A percentile compares a stretch with the other conserved stretches of the same genome.
Conservation (phyloP, 2,329 filamentous ascomycete species). For the Aschersonia sp. region DNA sequence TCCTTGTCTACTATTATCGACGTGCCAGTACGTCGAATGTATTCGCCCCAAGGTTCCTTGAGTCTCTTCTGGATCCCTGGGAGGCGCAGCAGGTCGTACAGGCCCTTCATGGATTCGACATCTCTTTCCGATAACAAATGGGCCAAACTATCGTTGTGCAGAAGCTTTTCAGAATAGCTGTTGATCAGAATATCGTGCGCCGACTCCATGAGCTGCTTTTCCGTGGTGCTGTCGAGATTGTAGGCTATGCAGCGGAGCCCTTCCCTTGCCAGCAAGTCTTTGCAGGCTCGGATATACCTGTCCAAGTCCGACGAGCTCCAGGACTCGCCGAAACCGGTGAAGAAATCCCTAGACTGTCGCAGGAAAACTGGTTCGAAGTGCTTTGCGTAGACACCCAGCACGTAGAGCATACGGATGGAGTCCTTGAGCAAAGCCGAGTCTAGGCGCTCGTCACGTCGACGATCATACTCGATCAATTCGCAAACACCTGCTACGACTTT, state of each 20-base stretch:
- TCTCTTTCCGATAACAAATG: constrained; percentile 60
- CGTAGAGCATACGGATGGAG: constrained; percentile 68
- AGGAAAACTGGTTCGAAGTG: constrained; percentile 70
- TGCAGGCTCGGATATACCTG: constrained; percentile 59
- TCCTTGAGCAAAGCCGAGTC: constrained; percentile 55
- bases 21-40: constrained; percentile 63
- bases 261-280: constrained; percentile 56
- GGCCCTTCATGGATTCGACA: constrained; percentile 52
- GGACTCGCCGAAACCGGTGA: constrained; percentile 53
- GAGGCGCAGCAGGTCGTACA: constrained; percentile 66
- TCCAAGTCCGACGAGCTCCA: constrained; percentile 51
- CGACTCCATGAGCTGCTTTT: constrained; percentile 56
- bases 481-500: constrained; percentile 44
- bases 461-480: constrained; percentile 59
- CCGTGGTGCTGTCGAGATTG: constrained; percentile 71
- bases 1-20: constrained; percentile 68
- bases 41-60: constrained; percentile 59
- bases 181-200: constrained; percentile 61
- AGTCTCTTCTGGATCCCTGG: constrained; percentile 56
- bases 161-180: constrained; percentile 48
- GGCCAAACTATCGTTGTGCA: constrained; percentile 52
- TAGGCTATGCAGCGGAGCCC: constrained; percentile 63
- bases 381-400: constrained; percentile 67
- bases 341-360: constrained; percentile 50
- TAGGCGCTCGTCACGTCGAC: constrained; percentile 40